These are phyloP conservation scores for Dendrobium catenatum DNA, from an alignment of 106 monocot species.

Conservation along the genomic window DNA sequence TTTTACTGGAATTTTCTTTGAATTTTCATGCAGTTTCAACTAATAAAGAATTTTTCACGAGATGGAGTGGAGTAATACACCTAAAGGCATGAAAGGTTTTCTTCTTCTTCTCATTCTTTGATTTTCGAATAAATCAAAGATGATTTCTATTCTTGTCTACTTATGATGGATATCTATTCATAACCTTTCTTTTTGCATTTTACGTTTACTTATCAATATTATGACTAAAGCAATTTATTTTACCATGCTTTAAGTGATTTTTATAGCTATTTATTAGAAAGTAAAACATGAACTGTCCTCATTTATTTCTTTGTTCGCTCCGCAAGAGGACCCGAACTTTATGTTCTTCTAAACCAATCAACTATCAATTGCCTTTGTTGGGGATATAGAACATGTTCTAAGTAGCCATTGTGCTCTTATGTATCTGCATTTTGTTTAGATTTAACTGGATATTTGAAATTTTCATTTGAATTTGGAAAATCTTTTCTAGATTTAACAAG, in stretches of 20 bases:
- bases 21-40: not conserved
- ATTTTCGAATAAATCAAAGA: not conserved
- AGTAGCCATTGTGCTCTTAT: not conserved
- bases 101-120: not conserved
- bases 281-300: not conserved
- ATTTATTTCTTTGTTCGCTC: not conserved
- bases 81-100: slow-evolving; percentile 37
- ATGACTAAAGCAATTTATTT: not conserved
- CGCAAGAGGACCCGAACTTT: too few relatives aligned
- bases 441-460: not conserved
- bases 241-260: not conserved
- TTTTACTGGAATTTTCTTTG: not conserved
- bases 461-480: too few relatives aligned
- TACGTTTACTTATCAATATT: not conserved
- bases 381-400: not conserved
- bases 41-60: not conserved
- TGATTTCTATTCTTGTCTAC: not conserved
- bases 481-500: too few relatives aligned
- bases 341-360: too few relatives aligned
- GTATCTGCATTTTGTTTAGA: not conserved
- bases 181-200: not conserved
- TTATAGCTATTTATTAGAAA: not conserved
- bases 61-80: slow-evolving; percentile 39
- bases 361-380: too few relatives aligned
- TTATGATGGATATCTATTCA: not conserved